These are phyloP conservation scores for Hirsutella rhossiliensis DNA, from an alignment of 2,329 filamentous ascomycete species.

Conservation along the genomic window DNA sequence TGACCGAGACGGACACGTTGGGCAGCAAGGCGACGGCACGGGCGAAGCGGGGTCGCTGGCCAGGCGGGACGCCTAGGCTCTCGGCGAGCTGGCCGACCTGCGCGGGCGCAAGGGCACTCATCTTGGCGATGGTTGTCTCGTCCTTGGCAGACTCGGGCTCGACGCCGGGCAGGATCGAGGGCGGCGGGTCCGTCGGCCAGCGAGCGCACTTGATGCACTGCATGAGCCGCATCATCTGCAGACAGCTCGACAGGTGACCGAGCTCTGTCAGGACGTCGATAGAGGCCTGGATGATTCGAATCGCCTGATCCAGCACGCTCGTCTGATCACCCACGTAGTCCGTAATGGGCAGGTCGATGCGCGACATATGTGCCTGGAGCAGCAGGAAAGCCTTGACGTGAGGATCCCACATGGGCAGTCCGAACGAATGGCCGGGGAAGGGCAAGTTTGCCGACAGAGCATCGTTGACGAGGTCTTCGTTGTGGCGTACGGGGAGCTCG, in stretches of 20 bases:
- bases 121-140: constrained; percentile 28
- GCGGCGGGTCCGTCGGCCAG: constrained; percentile 74
- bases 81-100: constrained; percentile 32
- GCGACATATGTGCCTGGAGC: constrained; percentile 88
- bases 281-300: constrained; percentile 90
- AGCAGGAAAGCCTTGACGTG: constrained; percentile 94
- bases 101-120: constrained; percentile 22
- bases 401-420: constrained; percentile 92
- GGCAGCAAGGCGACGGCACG: constrained; percentile 58
- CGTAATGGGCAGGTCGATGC: constrained; percentile 82
- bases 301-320: constrained; percentile 83
- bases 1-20: constrained; percentile 49
- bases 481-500: constrained; percentile 93
- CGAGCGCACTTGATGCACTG: constrained; percentile 87
- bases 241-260: constrained; percentile 65
- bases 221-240: constrained; percentile 72
- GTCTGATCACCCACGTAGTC: constrained; percentile 95
- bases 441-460: constrained; percentile 77
- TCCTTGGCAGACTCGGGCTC: constrained; percentile 28
- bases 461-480: constrained; percentile 93
- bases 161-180: constrained; percentile 71
- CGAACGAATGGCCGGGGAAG: constrained; percentile 44
- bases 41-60: constrained; percentile 33
- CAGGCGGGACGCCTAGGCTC: constrained; percentile 35
- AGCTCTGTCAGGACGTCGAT: constrained; percentile 90